These are phyloP conservation scores for Phaeosphaeriaceae sp. DNA, from an alignment of 2,329 filamentous ascomycete species.

Conservation along the genomic window DNA sequence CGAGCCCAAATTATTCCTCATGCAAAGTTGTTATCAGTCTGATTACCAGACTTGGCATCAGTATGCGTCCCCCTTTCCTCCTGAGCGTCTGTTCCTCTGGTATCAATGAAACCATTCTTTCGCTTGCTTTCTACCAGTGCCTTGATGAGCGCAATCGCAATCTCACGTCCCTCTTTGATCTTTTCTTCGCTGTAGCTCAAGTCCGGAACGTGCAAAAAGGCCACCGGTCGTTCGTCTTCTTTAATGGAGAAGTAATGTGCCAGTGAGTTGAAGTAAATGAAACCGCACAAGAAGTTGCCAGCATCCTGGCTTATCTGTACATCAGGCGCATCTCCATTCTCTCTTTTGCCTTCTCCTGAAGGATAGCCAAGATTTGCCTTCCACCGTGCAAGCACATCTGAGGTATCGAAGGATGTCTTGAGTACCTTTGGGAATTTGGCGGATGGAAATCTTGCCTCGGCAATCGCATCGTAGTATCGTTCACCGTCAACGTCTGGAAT, in stretches of 20 bases:
- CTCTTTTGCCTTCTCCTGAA: neutral
- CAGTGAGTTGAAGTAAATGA: slow-evolving; percentile 46
- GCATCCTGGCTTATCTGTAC: slow-evolving; percentile 40
- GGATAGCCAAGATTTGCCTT: slow-evolving; percentile 19
- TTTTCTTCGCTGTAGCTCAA: slow-evolving; percentile 34
- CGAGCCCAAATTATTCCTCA: neutral
- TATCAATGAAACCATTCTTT: slow-evolving; percentile 23
- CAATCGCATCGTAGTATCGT: slow-evolving; percentile 26
- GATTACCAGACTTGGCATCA: neutral
- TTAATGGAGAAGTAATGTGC: slow-evolving; percentile 34
- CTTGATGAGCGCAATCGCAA: slow-evolving; percentile 42
- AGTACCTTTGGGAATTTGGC: slow-evolving; percentile 30
- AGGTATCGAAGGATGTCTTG: slow-evolving; percentile 39
- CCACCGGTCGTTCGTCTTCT: slow-evolving; percentile 35
- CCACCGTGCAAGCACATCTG: slow-evolving; percentile 44
- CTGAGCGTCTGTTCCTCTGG: neutral
- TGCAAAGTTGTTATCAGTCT: slow-evolving; percentile 3
- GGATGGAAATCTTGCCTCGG: slow-evolving; percentile 24
- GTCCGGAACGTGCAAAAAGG: slow-evolving; percentile 47
- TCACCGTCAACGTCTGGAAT: slow-evolving; percentile 45
- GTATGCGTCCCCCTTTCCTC: neutral
- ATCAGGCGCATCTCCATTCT: slow-evolving; percentile 19
- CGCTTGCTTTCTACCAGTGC: slow-evolving; percentile 42
- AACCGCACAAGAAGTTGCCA: slow-evolving; percentile 47
- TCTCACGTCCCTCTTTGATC: slow-evolving; percentile 34